A percentile compares a stretch with the other conserved stretches of the same genome.
phyloP scores from a whole-genome alignment of 1,284 basidiomycete species.

The Rhodotorula sp. region DNA sequence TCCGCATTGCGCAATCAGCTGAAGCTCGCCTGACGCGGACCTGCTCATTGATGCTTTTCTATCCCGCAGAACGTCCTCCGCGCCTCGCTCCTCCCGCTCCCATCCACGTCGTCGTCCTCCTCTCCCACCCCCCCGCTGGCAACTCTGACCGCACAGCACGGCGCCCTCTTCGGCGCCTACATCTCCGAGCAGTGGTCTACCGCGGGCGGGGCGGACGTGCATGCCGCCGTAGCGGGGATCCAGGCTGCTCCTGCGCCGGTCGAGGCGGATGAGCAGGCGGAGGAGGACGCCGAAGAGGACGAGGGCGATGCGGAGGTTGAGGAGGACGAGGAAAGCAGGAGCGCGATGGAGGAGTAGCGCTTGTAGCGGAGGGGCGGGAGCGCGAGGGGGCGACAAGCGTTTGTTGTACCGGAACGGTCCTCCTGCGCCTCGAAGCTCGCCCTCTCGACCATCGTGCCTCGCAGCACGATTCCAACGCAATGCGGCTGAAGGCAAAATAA shows the following conservation, averaged over 20 bases:
- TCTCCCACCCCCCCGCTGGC: neutral
- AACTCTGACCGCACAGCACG: conserved; percentile 21
- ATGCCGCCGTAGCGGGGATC: conserved; percentile 10
- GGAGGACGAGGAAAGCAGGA: neutral
- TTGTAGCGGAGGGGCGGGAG: neutral
- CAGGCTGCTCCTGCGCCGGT: neutral
- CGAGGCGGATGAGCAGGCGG: too few relatives aligned
- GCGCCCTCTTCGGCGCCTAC: conserved; percentile 24
- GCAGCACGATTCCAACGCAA: too few relatives aligned
- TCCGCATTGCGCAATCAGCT: too few relatives aligned
- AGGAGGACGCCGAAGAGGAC: conserved; percentile 1
- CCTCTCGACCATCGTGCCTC: too few relatives aligned
- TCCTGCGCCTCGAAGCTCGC: too few relatives aligned
- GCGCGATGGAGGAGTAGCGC: conserved; percentile 3
- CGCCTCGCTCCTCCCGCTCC: neutral
- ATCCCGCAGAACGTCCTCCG: conserved; percentile 3
- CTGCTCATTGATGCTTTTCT: too few relatives aligned
- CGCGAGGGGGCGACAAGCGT: too few relatives aligned
- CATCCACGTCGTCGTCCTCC: neutral
- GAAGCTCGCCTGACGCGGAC: too few relatives aligned
- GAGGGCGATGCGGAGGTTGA: conserved; percentile 1
- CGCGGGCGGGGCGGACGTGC: conserved; percentile 25
- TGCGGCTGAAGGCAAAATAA: too few relatives aligned
- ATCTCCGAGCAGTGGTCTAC: conserved; percentile 22
- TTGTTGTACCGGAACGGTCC: too few relatives aligned